Evolutionary conservation across 306 rosid genomes (phyloP), one percentile per base, ranked within the genome.

Genomic region (Arachis hypogaea): DNA sequence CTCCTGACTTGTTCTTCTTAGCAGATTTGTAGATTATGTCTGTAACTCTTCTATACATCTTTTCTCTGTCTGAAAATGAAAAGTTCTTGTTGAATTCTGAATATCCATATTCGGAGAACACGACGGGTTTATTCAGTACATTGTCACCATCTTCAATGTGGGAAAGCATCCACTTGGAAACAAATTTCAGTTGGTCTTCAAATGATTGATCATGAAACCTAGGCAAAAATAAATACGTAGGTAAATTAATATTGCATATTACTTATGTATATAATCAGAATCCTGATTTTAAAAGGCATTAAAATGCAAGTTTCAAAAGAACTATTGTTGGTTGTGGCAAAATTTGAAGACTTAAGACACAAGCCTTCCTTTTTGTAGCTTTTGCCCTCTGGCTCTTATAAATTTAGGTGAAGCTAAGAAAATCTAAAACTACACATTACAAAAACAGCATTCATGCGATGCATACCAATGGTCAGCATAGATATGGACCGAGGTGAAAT

Each of bases 381-480:
- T 42, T 40, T 54, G 47, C 3, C 56, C 59, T 33, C 29, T 8
- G 18, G 58, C 49, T 67, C 16, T 30, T 10, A 14, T 38, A 29
- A 60, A 9, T 61, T 49, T 14, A 18, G 52, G 44, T 33, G 81
- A 77, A 12, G 33, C 36, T 49, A 42, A 72, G 63, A 12, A 71
- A 65, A 49, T 66, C 16, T 44, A 64, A 42, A 65, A 46, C 40
- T 66, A 59, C 7, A 57, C 0, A 55, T 52, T 66, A 67, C 7
- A 57, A 0, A 55, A 45, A 49, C 14, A 47, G 42, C 49, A 47
- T 47, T 66, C 63, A 49, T 5, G 51, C 50, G 41, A 71, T 61
- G 73, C 91, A 82, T 89, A 94, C 98, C 98, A 94, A 12, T 94
- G 98, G 74, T 94, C 98, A 0, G 97, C 87, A 78, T 94, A 94